Evolutionary conservation across 2,329 filamentous ascomycete genomes (phyloP), one percentile per base, ranked within the genome.

Genomic region (Calonectria honghensis): DNA sequence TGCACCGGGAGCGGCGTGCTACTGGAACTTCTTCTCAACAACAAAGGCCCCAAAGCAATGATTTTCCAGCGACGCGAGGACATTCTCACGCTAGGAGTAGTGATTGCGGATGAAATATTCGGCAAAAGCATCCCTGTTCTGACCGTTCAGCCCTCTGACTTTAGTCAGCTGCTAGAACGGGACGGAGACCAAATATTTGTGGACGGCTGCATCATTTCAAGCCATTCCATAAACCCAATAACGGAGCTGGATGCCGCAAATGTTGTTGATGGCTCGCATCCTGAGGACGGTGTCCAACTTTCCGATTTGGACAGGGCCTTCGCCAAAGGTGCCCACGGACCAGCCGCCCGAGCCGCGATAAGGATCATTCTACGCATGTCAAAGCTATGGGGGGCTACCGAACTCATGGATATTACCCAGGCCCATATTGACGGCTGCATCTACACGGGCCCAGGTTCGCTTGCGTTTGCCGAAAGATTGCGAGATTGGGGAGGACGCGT

Each of bases 281-380:
- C n/a, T 18, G 20, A 9, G 9, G 41, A 31, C 14, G 9, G 14
- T 11, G 6, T 79, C 14, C 54, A 69, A 1, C 73, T 80, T 13
- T 78, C 77, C 0, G 63, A 64, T 7, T 14, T 72, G 0, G 78
- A 80, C 5, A 64, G 61, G 13, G 73, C 65, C 9, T 66, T 74
- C 0, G n/a, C 76, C 0, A 52, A 65, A 16, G 78, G 78, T 13
- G 64, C 54, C 6, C 50, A 77, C 4, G 78, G 78, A 9, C 65
- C 74, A 41, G 75, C 78, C 4, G 61, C 75, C 4, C 59, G 69
- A 0, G 52, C 76, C 0, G 70, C 78, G 1, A 61, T 79, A 18
- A 61, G 66, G 0, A 77, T 80, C 0, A 70, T 80, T 13, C n/a
- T 80, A 4, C 72, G 74, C 0, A 75, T 78, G 73, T 74, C 78